Conservation (phyloP, 305 asterid species). For the Coffea humblotiana region DNA sequence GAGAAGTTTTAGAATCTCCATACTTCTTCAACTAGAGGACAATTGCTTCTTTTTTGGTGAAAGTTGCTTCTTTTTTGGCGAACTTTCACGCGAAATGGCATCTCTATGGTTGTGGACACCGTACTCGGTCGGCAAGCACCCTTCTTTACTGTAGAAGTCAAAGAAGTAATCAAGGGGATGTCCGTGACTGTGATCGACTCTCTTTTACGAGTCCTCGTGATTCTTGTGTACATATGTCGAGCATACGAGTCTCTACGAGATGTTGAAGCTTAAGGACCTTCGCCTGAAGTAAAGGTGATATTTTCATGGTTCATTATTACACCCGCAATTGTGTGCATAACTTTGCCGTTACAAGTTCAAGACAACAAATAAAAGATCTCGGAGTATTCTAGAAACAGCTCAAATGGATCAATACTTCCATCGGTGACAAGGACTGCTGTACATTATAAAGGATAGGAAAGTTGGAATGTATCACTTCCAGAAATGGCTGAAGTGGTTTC, state of each 20-base stretch:
- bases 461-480: not conserved
- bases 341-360: constrained; percentile 5
- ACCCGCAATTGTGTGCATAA: not conserved
- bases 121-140: not conserved
- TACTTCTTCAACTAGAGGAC: constrained; percentile 84
- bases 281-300: not conserved
- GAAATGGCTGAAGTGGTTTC: not conserved
- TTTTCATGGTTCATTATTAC: not conserved
- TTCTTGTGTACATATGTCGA: constrained; percentile 12
- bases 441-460: not conserved
- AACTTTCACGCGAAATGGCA: not conserved
- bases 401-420: not conserved
- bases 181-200: not conserved
- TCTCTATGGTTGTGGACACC: not conserved
- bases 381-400: not conserved
- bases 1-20: constrained; percentile 72
- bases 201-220: not conserved
- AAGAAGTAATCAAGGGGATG: not conserved
- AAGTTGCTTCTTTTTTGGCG: not conserved
- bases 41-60: not conserved
- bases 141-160: not conserved
- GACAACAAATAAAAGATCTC: not conserved
- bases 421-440: not conserved
- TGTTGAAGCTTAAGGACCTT: constrained; percentile 2
- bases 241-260: not conserved